Percentiles rank a stretch among this genome's conserved stretches.
These are phyloP conservation scores for Moesziomyces globuligerus DNA, from an alignment of 1,284 basidiomycete genomes.

Conservation along the genomic window DNA sequence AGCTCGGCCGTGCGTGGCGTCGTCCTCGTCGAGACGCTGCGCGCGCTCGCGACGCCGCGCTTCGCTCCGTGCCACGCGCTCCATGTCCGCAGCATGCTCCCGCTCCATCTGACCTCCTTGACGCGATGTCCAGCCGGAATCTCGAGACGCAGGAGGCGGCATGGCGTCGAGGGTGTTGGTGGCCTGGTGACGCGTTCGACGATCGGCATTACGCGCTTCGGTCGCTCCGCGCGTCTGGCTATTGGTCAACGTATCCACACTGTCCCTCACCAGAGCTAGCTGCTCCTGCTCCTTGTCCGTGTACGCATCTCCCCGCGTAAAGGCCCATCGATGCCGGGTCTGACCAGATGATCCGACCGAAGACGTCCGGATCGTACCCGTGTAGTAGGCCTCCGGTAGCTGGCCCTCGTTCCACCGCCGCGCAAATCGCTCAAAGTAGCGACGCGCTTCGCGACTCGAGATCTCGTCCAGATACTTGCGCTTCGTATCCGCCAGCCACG, in stretches of 20 bases:
- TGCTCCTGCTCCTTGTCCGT: conserved; percentile 24
- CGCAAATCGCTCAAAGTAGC: conserved; percentile 49
- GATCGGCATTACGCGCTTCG: conserved; percentile 43
- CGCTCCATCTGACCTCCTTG: conserved; percentile 13
- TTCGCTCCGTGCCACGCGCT: conserved; percentile 4
- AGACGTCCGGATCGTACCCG: conserved; percentile 7
- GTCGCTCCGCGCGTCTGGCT: conserved; percentile 30
- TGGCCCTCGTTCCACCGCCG: conserved; percentile 42
- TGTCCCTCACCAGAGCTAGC: conserved; percentile 35
- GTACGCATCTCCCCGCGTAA: conserved; percentile 16
- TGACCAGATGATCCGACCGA: conserved; percentile 14
- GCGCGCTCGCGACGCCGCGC: conserved; percentile 1
- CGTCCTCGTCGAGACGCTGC: conserved; percentile 12
- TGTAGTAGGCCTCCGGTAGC: conserved; percentile 27
- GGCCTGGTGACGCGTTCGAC: conserved; percentile 2
- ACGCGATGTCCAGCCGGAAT: conserved; percentile 23
- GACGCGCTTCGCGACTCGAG: conserved; percentile 32
- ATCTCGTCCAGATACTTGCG: conserved; percentile 52
- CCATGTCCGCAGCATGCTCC: conserved; percentile 14
- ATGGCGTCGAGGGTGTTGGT: conserved; percentile 5
- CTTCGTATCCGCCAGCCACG: conserved; percentile 42
- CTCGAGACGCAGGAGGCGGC: conserved; percentile 2
- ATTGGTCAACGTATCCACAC: conserved; percentile 49
- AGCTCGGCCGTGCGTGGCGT: conserved; percentile 24
- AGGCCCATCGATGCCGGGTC: conserved; percentile 42